These are phyloP conservation scores for Fraxinus ornus DNA, from an alignment of 305 asterid species.

Conservation along the genomic window DNA sequence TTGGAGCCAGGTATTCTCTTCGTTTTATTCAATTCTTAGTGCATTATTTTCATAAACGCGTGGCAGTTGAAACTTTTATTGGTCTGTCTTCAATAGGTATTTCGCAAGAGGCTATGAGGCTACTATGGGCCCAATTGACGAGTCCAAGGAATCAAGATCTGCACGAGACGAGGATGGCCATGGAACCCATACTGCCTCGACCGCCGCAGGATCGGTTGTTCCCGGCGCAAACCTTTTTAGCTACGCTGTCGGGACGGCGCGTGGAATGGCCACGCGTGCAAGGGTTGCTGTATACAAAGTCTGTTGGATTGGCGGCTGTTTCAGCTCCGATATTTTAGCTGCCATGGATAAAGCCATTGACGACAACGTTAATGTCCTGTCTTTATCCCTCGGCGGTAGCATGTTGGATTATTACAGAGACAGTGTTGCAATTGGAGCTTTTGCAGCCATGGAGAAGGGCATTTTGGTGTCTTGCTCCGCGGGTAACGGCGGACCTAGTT, in stretches of 20 bases:
- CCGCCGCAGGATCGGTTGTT: slow-evolving; percentile 81
- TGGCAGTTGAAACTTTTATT: neutral
- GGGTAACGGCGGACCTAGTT: slow-evolving; percentile 79
- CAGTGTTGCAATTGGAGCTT: slow-evolving; percentile 74
- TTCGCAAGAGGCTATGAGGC: slow-evolving; percentile 76
- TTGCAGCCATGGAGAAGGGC: slow-evolving; percentile 92
- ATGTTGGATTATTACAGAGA: slow-evolving; percentile 66
- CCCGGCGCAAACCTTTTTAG: slow-evolving; percentile 73
- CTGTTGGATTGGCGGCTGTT: slow-evolving; percentile 87
- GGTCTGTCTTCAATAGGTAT: neutral
- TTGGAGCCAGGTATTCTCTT: slow-evolving; percentile 66
- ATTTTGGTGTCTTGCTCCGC: slow-evolving; percentile 87
- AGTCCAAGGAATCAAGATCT: slow-evolving; percentile 64
- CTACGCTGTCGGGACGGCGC: slow-evolving; percentile 73
- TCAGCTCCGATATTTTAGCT: slow-evolving; percentile 79
- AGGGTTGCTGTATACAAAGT: slow-evolving; percentile 75
- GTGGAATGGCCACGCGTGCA: slow-evolving; percentile 85
- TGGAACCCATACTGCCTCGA: slow-evolving; percentile 90
- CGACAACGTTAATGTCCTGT: slow-evolving; percentile 68
- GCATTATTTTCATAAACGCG: neutral
- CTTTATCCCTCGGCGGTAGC: slow-evolving; percentile 90
- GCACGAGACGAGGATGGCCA: slow-evolving; percentile 92
- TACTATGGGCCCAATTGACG: slow-evolving; percentile 70
- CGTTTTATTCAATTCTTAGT: neutral
- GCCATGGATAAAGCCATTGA: slow-evolving; percentile 82